These are phyloP conservation scores for Neurospora tetrasperma DNA, from an alignment of 495 filamentous ascomycete species.

Conservation along the genomic window DNA sequence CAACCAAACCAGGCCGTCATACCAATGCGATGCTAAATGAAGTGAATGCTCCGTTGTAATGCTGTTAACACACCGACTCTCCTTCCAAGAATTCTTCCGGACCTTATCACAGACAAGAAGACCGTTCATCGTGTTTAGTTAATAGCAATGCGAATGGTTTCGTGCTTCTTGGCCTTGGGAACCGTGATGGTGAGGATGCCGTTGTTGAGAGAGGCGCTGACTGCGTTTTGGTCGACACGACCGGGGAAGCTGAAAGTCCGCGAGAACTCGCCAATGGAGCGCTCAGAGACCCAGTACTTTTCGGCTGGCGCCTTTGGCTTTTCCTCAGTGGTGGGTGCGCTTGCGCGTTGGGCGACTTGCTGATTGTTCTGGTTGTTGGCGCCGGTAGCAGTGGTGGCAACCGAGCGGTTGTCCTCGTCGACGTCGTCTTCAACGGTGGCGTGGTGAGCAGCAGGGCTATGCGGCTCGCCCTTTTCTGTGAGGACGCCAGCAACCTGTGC, in stretches of 20 bases:
- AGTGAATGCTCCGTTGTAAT: neutral
- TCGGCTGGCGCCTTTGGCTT: conserved; percentile 27
- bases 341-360: conserved; percentile 3
- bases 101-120: neutral
- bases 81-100: neutral
- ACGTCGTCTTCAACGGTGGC: conserved; percentile 22
- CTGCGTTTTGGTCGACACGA: conserved; percentile 64
- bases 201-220: conserved; percentile 54
- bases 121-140: neutral
- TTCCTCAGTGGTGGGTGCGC: conserved; percentile 4
- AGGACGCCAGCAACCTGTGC: conserved; percentile 10
- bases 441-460: conserved; percentile 32
- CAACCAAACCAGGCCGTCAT: neutral
- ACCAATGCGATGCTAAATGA: neutral
- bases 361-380: conserved; percentile 19
- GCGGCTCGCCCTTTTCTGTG: conserved; percentile 8
- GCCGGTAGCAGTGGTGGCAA: conserved; percentile 5
- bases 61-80: neutral
- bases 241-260: conserved; percentile 69
- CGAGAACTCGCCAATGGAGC: conserved; percentile 68
- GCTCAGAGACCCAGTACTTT: conserved; percentile 76
- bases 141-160: conserved; percentile 11
- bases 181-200: conserved; percentile 58
- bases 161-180: conserved; percentile 56
- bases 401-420: conserved; percentile 7